A percentile compares a stretch with the other conserved stretches of the same genome.
Evolutionary conservation across 1,284 basidiomycete species (phyloP).

Genomic region (Ustilago esculenta): DNA sequence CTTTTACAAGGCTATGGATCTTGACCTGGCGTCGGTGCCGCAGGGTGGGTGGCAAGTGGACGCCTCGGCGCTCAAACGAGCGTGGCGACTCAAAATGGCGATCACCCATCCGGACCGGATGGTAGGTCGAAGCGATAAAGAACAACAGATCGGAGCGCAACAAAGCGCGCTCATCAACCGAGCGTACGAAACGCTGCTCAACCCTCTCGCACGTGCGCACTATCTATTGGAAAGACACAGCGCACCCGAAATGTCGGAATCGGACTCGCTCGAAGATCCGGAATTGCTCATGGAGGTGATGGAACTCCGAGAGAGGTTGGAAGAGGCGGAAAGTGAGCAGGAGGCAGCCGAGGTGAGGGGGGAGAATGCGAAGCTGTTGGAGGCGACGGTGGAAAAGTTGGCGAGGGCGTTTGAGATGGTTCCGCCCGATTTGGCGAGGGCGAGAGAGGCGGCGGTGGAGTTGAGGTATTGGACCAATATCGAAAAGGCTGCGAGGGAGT

Average conservation of each 20-base stretch:
- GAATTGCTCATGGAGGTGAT: slow-evolving; percentile 64
- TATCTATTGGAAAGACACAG: slow-evolving; percentile 53
- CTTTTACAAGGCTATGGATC: slow-evolving; percentile 57
- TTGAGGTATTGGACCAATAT: slow-evolving; percentile 66
- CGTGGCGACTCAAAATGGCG: slow-evolving; percentile 60
- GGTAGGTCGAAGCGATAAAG: slow-evolving; percentile 49
- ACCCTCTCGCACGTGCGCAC: slow-evolving; percentile 56
- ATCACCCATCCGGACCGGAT: slow-evolving; percentile 64
- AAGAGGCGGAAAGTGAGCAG: slow-evolving; percentile 51
- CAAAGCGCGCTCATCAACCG: slow-evolving; percentile 63
- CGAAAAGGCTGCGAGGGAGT: slow-evolving; percentile 61
- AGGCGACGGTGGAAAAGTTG: slow-evolving; percentile 37
- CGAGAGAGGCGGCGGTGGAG: slow-evolving; percentile 49
- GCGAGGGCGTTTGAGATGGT: slow-evolving; percentile 40
- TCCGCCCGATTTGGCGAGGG: slow-evolving; percentile 45
- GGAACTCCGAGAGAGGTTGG: slow-evolving; percentile 60
- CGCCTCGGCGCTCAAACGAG: slow-evolving; percentile 45
- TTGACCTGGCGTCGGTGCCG: slow-evolving; percentile 37
- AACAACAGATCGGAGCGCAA: slow-evolving; percentile 59
- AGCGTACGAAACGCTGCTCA: slow-evolving; percentile 62
- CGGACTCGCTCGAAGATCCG: slow-evolving; percentile 58
- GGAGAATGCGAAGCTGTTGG: slow-evolving; percentile 42
- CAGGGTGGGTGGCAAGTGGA: slow-evolving; percentile 58
- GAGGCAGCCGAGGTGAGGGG: slow-evolving; percentile 52
- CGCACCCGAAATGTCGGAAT: slow-evolving; percentile 40